These are phyloP conservation scores for Suillus lakei DNA, from an alignment of 768 basidiomycete species.

Conservation along the genomic window DNA sequence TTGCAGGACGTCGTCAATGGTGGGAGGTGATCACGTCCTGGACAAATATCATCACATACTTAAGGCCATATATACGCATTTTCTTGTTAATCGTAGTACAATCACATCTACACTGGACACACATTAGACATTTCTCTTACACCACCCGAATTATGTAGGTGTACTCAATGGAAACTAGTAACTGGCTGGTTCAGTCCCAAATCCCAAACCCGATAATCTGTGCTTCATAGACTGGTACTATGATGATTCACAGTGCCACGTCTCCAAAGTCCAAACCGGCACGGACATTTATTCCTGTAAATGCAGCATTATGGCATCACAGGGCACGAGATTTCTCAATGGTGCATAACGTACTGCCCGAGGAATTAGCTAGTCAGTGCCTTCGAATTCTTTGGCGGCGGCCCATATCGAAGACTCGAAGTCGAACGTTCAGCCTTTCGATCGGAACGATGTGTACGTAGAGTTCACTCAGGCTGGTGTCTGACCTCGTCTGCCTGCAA, in stretches of 20 bases:
- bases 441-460: background rate
- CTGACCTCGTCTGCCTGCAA: background rate
- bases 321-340: too few species aligned
- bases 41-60: slow-evolving; percentile 46
- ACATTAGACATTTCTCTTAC: background rate
- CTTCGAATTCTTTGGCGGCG: background rate
- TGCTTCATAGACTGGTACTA: background rate
- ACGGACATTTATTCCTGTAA: too few species aligned
- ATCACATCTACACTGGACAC: background rate
- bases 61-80: background rate
- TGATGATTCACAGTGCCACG: too few species aligned
- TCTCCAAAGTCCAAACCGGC: background rate
- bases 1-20: slow-evolving; percentile 64
- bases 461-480: background rate
- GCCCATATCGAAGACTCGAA: too few species aligned
- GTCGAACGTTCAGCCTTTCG: background rate
- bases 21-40: slow-evolving; percentile 21
- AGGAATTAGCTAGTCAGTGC: background rate
- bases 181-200: background rate
- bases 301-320: too few species aligned
- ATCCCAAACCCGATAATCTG: background rate
- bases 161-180: too few species aligned
- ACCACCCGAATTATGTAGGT: too few species aligned
- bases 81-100: background rate
- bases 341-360: too few species aligned